These are phyloP conservation scores for Mycena sanguinolenta DNA, from an alignment of 768 basidiomycete genomes.

Conservation along the genomic window DNA sequence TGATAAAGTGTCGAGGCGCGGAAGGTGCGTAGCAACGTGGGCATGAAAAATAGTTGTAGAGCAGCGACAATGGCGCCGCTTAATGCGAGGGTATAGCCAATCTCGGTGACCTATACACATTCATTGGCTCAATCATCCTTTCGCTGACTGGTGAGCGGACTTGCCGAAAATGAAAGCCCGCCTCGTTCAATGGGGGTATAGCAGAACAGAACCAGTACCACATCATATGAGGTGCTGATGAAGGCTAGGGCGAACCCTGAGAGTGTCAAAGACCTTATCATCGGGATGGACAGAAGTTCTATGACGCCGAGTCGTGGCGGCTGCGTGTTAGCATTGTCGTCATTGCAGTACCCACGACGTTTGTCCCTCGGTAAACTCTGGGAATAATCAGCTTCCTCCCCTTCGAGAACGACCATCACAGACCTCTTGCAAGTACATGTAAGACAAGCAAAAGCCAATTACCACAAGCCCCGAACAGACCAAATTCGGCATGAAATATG, in stretches of 20 bases:
- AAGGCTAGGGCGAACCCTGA: constrained; percentile 69
- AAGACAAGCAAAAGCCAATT: constrained; percentile 58
- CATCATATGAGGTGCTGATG: constrained; percentile 70
- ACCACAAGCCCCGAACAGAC: constrained; percentile 59
- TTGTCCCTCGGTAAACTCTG: constrained; percentile 67
- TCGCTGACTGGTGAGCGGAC: constrained; percentile 37
- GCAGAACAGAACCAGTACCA: constrained; percentile 77
- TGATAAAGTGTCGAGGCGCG: constrained; percentile 66
- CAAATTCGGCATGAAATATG: constrained; percentile 75
- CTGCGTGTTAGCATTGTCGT: not conserved
- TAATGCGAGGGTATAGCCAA: constrained; percentile 70
- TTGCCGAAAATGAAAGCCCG: constrained; percentile 71
- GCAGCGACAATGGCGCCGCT: constrained; percentile 62
- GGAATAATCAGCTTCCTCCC: not conserved
- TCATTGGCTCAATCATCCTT: constrained; percentile 14
- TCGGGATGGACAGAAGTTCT: constrained; percentile 61
- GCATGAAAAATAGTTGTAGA: constrained; percentile 68
- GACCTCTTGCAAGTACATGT: constrained; percentile 70
- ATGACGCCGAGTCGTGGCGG: constrained; percentile 44
- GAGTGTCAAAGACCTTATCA: constrained; percentile 64
- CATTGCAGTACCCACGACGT: constrained; percentile 40
- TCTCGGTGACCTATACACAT: constrained; percentile 66
- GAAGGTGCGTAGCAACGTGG: constrained; percentile 65
- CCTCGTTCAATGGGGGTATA: constrained; percentile 71
- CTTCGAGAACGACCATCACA: constrained; percentile 20